These are phyloP conservation scores for Cadophora luteo-olivacea DNA, from an alignment of 2,329 filamentous ascomycete genomes.

Conservation along the genomic window DNA sequence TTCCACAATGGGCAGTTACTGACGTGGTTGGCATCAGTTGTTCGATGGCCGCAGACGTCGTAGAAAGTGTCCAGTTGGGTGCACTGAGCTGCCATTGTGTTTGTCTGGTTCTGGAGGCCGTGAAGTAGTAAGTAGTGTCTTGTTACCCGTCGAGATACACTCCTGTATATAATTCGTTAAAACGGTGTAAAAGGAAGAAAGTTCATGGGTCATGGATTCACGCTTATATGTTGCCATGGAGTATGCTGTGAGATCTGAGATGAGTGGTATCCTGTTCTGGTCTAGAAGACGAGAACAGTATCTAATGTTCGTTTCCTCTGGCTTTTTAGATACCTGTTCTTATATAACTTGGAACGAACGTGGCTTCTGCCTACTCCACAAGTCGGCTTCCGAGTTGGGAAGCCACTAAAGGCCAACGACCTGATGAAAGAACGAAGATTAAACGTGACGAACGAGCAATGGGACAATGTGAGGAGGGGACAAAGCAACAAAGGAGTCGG, in stretches of 20 bases:
- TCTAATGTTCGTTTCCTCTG: neutral
- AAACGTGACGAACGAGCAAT: neutral
- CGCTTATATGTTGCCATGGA: no score
- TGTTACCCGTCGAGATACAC: neutral
- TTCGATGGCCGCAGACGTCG: conserved; percentile 1
- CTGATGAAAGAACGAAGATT: neutral
- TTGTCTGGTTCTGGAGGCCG: neutral
- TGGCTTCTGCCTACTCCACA: neutral
- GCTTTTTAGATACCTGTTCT: no score
- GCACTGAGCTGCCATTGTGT: neutral
- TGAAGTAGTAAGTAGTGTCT: neutral
- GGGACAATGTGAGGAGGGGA: neutral
- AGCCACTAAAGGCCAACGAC: neutral
- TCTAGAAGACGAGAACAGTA: neutral
- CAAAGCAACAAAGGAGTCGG: neutral
- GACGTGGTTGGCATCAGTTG: neutral
- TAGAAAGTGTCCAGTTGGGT: neutral
- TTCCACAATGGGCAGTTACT: neutral
- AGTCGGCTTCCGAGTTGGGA: neutral
- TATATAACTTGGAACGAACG: no score
- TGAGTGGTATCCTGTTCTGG: neutral
- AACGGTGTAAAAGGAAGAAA: neutral
- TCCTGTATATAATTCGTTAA: neutral
- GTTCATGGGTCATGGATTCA: no score
- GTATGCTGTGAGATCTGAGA: neutral